A percentile compares a stretch with the other conserved stretches of the same genome.
Evolutionary conservation across 345 rosid species (phyloP).

Genomic region (Camelina neglecta): DNA sequence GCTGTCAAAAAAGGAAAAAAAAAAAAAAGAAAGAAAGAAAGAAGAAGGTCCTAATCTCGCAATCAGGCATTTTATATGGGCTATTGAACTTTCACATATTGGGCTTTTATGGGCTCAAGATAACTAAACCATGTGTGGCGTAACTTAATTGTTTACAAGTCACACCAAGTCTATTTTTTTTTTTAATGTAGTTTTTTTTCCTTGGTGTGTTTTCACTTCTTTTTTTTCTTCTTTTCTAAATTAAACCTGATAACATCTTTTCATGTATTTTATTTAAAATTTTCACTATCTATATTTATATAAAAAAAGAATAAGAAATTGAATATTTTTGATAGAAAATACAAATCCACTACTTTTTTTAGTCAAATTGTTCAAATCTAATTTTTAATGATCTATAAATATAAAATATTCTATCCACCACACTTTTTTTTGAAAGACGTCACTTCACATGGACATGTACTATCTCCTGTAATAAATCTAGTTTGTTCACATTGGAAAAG

Average conservation of each 20-base stretch:
- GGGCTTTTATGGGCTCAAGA: conserved; percentile 20
- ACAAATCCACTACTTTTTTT: no score
- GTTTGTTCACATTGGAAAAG: conserved; percentile 36
- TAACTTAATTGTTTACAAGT: neutral
- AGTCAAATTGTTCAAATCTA: no score
- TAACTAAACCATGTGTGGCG: neutral
- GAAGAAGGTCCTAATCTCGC: neutral
- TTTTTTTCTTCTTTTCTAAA: neutral
- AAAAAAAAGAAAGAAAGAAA: no score
- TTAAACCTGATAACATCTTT: neutral
- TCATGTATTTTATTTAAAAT: neutral
- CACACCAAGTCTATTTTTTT: neutral
- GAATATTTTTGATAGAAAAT: no score
- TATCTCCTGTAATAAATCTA: conserved; percentile 34
- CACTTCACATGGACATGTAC: conserved; percentile 32
- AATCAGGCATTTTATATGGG: neutral
- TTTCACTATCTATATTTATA: neutral
- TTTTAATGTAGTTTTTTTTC: neutral
- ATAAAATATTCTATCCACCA: no score
- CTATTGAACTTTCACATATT: neutral
- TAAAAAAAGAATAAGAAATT: neutral
- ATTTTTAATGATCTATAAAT: no score
- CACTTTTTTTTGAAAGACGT: no score
- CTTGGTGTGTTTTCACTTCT: neutral
- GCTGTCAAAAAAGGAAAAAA: no score